Conservation (phyloP, 192 early-diverging fungal genomes). For the Gryganskiella cystojenkinii region DNA sequence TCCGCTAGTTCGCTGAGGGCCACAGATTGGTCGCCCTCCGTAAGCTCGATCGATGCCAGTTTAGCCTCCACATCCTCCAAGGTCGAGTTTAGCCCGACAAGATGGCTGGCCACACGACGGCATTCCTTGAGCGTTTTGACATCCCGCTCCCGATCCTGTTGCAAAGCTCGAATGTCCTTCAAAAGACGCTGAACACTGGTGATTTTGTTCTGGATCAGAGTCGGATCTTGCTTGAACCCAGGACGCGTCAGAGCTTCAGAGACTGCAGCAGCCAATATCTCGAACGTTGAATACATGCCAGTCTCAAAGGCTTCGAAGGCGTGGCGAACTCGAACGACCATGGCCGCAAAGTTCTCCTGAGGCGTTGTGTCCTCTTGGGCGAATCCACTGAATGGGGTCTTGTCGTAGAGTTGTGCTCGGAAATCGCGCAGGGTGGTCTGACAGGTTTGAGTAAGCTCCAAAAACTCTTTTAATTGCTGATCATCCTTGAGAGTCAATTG, state of each 20-base stretch:
- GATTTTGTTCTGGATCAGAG: slow-evolving; percentile 19
- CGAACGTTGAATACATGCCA: slow-evolving; percentile 4
- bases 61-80: slow-evolving; percentile 3
- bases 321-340: slow-evolving; percentile 13
- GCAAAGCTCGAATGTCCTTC: slow-evolving; percentile 21
- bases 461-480: slow-evolving; percentile 33
- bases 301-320: slow-evolving; percentile 31
- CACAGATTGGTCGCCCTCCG: slow-evolving; percentile 10
- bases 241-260: neutral
- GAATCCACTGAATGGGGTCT: slow-evolving; percentile 27
- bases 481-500: slow-evolving; percentile 31
- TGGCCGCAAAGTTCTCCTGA: slow-evolving; percentile 18
- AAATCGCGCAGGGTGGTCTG: slow-evolving; percentile 32
- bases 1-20: slow-evolving; percentile 17
- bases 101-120: slow-evolving; percentile 8
- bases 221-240: slow-evolving; percentile 31
- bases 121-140: slow-evolving; percentile 35
- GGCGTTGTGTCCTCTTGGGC: slow-evolving; percentile 19
- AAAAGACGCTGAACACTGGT: slow-evolving; percentile 25
- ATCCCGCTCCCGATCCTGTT: slow-evolving; percentile 41
- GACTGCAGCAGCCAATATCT: slow-evolving; percentile 7
- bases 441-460: slow-evolving; percentile 22
- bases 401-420: slow-evolving; percentile 22
- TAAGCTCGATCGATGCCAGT: slow-evolving; percentile 19
- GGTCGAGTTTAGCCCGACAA: slow-evolving; percentile 3